These are phyloP conservation scores for Candida anglica DNA, from an alignment of 805 yeast genomes.

Conservation along the genomic window DNA sequence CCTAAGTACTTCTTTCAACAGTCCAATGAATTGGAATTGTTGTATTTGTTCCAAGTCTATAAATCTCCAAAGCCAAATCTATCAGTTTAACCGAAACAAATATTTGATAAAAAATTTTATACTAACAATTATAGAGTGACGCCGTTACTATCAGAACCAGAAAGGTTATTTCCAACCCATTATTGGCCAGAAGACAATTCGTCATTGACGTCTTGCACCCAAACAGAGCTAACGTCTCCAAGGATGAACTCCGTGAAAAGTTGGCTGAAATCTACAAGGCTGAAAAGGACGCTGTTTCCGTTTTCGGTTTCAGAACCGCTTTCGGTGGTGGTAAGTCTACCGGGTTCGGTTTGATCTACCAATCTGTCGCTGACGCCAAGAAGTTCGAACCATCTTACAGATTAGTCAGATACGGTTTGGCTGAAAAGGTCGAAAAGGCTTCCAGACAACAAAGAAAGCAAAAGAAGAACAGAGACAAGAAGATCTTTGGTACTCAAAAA, in stretches of 20 bases:
- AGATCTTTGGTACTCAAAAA: conserved; percentile 97
- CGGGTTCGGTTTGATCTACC: conserved; percentile 99
- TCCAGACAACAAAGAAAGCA: conserved; percentile 99
- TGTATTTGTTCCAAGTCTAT: too few relatives aligned
- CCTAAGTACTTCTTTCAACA: too few relatives aligned
- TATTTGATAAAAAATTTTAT: too few relatives aligned
- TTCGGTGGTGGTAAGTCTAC: conserved; percentile 99
- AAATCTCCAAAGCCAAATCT: too few relatives aligned
- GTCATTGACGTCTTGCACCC: conserved; percentile 99
- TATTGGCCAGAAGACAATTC: conserved; percentile 98
- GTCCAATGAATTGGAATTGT: too few relatives aligned
- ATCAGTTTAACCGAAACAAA: too few relatives aligned
- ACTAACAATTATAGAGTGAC: conserved; percentile 70
- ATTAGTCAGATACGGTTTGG: conserved; percentile 98
- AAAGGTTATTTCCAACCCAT: conserved; percentile 98
- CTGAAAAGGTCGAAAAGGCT: conserved; percentile 92
- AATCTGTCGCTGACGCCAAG: conserved; percentile 96
- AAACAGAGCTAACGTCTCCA: conserved; percentile 97
- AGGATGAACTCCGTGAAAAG: conserved; percentile 97
- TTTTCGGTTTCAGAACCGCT: conserved; percentile 98
- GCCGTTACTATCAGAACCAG: conserved; percentile 99
- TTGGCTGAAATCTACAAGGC: conserved; percentile 85
- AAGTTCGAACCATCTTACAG: conserved; percentile 99
- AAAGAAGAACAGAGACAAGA: conserved; percentile 99
- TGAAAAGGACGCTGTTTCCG: conserved; percentile 92